Base-by-base conservation (phyloP, 176 grass and related monocot species). In the Saccharum officinarum region DNA sequence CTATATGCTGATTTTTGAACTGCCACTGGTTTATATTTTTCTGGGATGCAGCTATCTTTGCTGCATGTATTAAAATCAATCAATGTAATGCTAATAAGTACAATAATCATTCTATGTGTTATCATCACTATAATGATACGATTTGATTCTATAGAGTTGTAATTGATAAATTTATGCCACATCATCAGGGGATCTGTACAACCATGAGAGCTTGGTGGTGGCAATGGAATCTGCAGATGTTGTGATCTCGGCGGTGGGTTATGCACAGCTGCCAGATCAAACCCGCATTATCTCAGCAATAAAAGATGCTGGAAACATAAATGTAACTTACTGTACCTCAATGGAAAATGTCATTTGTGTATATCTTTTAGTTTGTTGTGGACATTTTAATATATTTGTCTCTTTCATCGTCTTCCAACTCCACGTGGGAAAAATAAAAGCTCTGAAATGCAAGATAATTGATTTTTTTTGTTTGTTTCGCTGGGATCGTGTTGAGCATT, bases 211-310 rank as follows among this genome's bases (percentile, higher is more conserved):
- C 77, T 70, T 91, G 67, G 72, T 95, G 75, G 60, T 75, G 6
- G 80, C 91, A 57, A 87, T 92, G 23, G 78, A 84, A 67, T 83
- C 76, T 10, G 72, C 78, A 34, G 91, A 95, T 60, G 88, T 95
- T 54, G 91, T 95, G 22, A 87, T 95, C 72, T 95, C 93, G 4
- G 86, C 86, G 0, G 80, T 95, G 17, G 88, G 93, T 20, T 90
- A 88, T 12, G 70, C 64, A 9, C 93, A 82, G 26, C 46, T 95
- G 22, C 25, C 85, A 8, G 88, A 92, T 80, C 90, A 95, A 85
- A 87, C 71, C 57, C 92, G 46, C n/a, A 91, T 95, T 47, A 86
- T 95, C 69, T 38, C 76, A 9, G 93, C 93, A 11, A 92, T 91
- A 45, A 92, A 95, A 88, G 90, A 91, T 77, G 83, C 61, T 34